Base-by-base conservation (phyloP, 2,329 filamentous ascomycete species). In the Chaetomium globosum region DNA sequence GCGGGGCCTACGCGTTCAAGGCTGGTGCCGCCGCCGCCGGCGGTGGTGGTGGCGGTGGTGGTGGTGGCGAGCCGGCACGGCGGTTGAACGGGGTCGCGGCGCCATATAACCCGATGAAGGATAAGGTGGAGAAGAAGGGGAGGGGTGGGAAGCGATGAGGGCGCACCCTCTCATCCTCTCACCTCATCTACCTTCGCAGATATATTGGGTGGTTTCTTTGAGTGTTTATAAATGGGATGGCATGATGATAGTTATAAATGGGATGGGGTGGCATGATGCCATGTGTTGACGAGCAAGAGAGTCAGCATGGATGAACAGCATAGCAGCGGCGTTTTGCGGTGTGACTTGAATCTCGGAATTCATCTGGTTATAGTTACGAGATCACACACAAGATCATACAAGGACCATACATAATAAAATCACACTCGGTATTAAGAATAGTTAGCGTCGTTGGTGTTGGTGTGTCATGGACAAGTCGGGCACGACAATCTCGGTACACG, bases 51-150 rank as follows among this genome's bases (percentile, higher is more conserved):
- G 36, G 36, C 19, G 36, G 36, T n/a, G 39, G 39, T n/a, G 39
- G 39, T 10, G 46, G 26, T 19, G 67, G 70, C 9, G 73, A 79
- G 9, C 78, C 75, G 65, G 80, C 81, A 67, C 79, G 81, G 67
- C 75, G 74, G 63, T 79, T 84, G 64, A 70, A 78, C 1, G 85
- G 85, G 6, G 75, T 87, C n/a, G 82, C 84, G 1, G 81, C 84
- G 12, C 85, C 86, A 2, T 87, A 85, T 71, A 78, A 78, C 8
- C 86, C 85, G 0, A 76, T 80, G 5, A 80, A 78, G 67, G 86
- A 88, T 67, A 81, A 77, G 65, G 69, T 85, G 21, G 74, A 78
- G 10, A 75, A 73, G 69, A 77, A 76, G 65, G 62, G 72, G 4
- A 77, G 74, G 62, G 72, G 72, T 4, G 65, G 70, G 30, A 77